Conservation (phyloP, 2,329 filamentous ascomycete species). For the Ascochyta rabiei region DNA sequence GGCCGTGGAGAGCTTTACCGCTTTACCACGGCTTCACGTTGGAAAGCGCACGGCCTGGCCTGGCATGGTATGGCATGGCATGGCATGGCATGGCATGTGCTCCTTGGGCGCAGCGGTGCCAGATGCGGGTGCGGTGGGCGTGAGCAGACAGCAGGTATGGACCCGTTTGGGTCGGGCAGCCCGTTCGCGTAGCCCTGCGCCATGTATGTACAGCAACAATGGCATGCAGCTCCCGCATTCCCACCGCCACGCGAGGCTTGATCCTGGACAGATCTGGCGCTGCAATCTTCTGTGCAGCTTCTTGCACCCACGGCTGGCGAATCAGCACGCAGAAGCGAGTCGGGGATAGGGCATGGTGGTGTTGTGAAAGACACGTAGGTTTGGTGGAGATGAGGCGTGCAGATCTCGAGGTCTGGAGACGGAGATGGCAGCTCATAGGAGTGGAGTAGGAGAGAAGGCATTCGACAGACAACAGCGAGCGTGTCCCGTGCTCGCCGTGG, state of each 20-base stretch:
- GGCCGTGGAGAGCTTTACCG: neutral
- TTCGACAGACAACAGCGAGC: neutral
- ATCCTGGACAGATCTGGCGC: neutral
- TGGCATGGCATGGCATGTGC: neutral
- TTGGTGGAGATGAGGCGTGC: constrained; percentile 12
- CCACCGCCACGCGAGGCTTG: constrained; percentile 14
- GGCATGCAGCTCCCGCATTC: constrained; percentile 2
- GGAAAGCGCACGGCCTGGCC: too few species aligned
- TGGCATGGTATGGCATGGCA: neutral
- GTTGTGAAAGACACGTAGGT: constrained; percentile 16
- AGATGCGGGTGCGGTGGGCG: constrained; percentile 1
- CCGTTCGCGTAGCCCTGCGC: constrained; percentile 13
- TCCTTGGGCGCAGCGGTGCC: constrained; percentile 2
- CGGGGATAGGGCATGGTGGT: constrained; percentile 17
- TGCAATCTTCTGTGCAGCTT: constrained; percentile 22
- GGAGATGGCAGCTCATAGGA: neutral
- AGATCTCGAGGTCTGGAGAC: constrained; percentile 5
- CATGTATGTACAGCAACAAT: neutral
- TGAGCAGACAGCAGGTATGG: neutral
- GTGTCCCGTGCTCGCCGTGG: constrained; percentile 5
- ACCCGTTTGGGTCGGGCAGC: constrained; percentile 8
- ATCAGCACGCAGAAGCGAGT: constrained; percentile 2
- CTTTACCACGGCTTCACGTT: neutral
- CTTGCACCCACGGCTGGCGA: constrained; percentile 17
- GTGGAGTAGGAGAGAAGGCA: neutral